These are phyloP conservation scores for Geosmithia putterillii DNA, from an alignment of 2,329 filamentous ascomycete species.

Conservation along the genomic window DNA sequence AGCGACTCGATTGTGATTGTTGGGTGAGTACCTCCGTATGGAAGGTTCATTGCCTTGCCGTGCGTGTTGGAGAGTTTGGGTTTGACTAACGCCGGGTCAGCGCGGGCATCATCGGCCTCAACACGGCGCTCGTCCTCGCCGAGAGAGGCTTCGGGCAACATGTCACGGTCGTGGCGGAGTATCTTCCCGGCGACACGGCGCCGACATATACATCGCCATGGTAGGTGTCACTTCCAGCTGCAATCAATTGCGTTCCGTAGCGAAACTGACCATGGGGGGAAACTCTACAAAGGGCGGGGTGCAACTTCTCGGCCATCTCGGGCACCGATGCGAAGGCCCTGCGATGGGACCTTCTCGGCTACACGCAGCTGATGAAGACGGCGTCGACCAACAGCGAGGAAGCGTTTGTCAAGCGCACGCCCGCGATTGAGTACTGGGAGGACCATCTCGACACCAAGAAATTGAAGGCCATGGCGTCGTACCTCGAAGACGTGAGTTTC, in stretches of 20 bases:
- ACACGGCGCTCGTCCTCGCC: constrained; percentile 22
- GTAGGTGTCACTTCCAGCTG: constrained; percentile 7
- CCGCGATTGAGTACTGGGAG: constrained; percentile 27
- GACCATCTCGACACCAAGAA: constrained; percentile 22
- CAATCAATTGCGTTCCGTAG: not conserved
- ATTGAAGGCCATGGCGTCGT: constrained; percentile 24
- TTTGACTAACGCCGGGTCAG: constrained; percentile 6
- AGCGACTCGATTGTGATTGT: not conserved
- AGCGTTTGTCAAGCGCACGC: constrained; percentile 21
- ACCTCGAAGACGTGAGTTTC: constrained; percentile 24
- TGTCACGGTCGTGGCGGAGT: constrained; percentile 24
- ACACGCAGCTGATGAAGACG: constrained; percentile 20
- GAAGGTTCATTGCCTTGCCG: not conserved
- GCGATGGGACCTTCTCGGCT: constrained; percentile 26
- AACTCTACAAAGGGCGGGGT: constrained; percentile 18
- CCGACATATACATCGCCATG: constrained; percentile 27
- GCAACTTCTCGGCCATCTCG: constrained; percentile 31
- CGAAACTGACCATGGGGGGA: not conserved
- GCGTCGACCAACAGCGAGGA: constrained; percentile 14
- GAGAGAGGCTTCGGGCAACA: constrained; percentile 17
- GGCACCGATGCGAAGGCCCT: constrained; percentile 25
- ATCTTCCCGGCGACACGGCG: constrained; percentile 25
- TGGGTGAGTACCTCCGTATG: not conserved
- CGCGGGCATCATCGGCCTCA: constrained; percentile 25
- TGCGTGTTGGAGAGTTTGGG: too few relatives aligned